A percentile compares a stretch with the other conserved stretches of the same genome.
phyloP scores from a whole-genome alignment of 192 early-diverging fungal species.

The Haplosporangium gracile region DNA sequence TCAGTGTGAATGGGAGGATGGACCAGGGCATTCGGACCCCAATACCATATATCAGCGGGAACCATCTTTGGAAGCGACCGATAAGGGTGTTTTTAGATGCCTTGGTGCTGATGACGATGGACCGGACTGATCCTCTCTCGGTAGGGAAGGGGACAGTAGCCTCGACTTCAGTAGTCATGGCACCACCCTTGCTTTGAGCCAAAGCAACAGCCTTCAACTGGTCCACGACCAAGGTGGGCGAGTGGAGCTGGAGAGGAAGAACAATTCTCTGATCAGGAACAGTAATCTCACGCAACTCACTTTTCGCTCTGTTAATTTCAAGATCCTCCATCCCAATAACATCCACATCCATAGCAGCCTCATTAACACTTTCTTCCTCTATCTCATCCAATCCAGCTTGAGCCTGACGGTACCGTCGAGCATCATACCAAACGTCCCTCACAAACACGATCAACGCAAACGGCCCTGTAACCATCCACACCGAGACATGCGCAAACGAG shows the following conservation, averaged over 20 bases:
- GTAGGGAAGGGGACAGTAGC: neutral
- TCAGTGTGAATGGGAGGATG: conserved; percentile 80
- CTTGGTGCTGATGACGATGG: neutral
- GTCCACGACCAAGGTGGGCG: neutral
- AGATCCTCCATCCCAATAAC: neutral
- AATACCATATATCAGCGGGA: conserved; percentile 66
- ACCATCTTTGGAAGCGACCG: conserved; percentile 18
- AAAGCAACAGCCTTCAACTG: neutral
- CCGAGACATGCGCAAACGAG: conserved; percentile 72
- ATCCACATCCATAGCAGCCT: neutral
- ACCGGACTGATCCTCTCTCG: neutral
- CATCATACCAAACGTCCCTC: conserved; percentile 68
- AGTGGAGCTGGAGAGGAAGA: neutral
- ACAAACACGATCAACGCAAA: conserved; percentile 73
- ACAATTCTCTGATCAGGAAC: conserved; percentile 9
- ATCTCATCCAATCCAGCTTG: too few relatives aligned
- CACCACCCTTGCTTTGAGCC: neutral
- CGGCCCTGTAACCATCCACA: conserved; percentile 82
- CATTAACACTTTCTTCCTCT: neutral
- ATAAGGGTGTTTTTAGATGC: neutral
- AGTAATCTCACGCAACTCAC: neutral
- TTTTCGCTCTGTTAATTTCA: conserved; percentile 9
- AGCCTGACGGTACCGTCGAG: neutral
- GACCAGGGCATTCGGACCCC: conserved; percentile 75
- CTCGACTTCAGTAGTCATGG: neutral